Percentiles rank a stretch among this genome's conserved stretches.
Evolutionary conservation across 768 basidiomycete genomes (phyloP).

Genomic region (Termitomyces sp.): DNA sequence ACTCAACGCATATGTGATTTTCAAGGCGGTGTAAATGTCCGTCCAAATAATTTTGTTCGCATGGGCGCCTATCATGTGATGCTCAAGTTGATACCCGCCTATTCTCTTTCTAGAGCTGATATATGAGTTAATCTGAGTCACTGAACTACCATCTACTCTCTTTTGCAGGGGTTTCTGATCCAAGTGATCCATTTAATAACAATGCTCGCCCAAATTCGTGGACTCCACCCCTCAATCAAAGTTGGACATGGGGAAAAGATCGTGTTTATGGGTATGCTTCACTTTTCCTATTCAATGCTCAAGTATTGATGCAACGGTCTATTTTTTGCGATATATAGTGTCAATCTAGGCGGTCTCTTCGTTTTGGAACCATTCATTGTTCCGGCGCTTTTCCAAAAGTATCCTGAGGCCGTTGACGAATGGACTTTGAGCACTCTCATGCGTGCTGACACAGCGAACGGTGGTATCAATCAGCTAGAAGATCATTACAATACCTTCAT

Average conservation of each 20-base stretch:
- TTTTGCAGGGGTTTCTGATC: conserved; percentile 57
- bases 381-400: conserved; percentile 67
- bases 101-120: not conserved
- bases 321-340: conserved; percentile 34
- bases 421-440: conserved; percentile 70
- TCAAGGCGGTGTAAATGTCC: conserved; percentile 7
- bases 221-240: conserved; percentile 75
- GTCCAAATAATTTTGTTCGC: not conserved
- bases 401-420: conserved; percentile 63
- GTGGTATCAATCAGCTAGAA: conserved; percentile 60
- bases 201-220: conserved; percentile 73
- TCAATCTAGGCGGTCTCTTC: conserved; percentile 78
- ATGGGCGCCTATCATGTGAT: conserved; percentile 8
- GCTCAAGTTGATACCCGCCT: not conserved
- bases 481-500: conserved; percentile 85
- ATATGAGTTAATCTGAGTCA: conserved; percentile 3
- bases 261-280: conserved; percentile 54
- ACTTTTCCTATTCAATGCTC: not conserved
- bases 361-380: conserved; percentile 71
- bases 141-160: not conserved
- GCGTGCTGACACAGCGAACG: conserved; percentile 45
- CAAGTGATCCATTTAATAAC: conserved; percentile 73
- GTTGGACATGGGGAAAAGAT: conserved; percentile 68
- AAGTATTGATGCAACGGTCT: conserved; percentile 11
- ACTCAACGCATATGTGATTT: not conserved